A percentile compares a stretch with the other conserved stretches of the same genome.
Conservation (phyloP, 176 grass and related monocot species). For the Cocos nucifera region DNA sequence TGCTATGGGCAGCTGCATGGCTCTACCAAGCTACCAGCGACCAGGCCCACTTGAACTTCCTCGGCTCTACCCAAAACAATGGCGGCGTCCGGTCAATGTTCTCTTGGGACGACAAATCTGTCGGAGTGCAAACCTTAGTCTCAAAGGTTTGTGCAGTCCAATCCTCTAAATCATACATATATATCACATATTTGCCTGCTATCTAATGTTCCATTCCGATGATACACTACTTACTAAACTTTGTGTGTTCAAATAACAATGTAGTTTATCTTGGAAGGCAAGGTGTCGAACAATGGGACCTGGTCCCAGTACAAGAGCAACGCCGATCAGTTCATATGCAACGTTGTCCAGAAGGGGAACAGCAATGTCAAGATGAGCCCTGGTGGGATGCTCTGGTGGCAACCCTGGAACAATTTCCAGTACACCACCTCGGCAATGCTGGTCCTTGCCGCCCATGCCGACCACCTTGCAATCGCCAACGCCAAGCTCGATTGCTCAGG, state of each 20-base stretch:
- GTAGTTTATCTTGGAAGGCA: conserved; percentile 45
- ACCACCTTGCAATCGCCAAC: conserved; percentile 21
- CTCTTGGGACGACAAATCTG: conserved; percentile 67
- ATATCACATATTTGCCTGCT: too few relatives aligned
- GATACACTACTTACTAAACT: too few relatives aligned
- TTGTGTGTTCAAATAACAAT: background rate
- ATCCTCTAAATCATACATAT: too few relatives aligned
- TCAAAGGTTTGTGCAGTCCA: conserved; percentile 25
- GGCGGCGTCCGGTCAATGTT: conserved; percentile 28
- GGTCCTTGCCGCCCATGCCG: conserved; percentile 35
- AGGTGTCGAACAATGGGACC: conserved; percentile 26
- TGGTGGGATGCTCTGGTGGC: conserved; percentile 44
- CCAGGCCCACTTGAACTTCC: conserved; percentile 28
- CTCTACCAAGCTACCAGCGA: conserved; percentile 50
- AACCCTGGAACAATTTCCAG: conserved; percentile 49
- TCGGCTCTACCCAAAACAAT: conserved; percentile 12
- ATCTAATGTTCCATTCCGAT: too few relatives aligned
- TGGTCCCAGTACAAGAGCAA: conserved; percentile 21
- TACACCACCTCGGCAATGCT: conserved; percentile 43
- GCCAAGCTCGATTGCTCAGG: conserved; percentile 25
- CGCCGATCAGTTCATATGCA: conserved; percentile 45
- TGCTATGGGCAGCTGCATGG: conserved; percentile 65
- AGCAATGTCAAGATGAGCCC: conserved; percentile 31
- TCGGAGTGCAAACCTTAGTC: conserved; percentile 54
- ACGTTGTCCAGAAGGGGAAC: conserved; percentile 28